Base-by-base conservation (phyloP, 2,329 filamentous ascomycete species). In the Penicillium decumbens region DNA sequence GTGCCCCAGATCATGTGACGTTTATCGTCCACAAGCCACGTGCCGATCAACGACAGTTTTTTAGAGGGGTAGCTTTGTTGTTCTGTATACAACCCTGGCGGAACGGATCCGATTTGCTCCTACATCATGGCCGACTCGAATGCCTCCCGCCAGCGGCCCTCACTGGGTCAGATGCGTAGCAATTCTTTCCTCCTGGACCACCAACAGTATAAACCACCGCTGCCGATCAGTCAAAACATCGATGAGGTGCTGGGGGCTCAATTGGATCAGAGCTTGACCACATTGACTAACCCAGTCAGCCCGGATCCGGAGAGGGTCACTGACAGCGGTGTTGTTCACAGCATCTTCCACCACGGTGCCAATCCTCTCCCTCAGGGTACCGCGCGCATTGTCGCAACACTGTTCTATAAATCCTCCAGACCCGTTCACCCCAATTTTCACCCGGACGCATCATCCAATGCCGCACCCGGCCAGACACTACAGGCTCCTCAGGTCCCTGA, bases 111-210 rank as follows among this genome's bases (percentile, higher is more conserved):
- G 24, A 33, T 28, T 35, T 32, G 25, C 44, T 40, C 23, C 15
- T 10, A 27, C 24, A 23, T 32, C 9, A 71, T 72, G 67, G 60
- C 62, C 43, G 55, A 65, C 9, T 46, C 62, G 41, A 65, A 59
- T 47, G 43, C 60, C 49, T 45, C 65, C 47, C 70, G 70, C 51
- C 65, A 66, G 43, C 70, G 72, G 44, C 74, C 73, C 8, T 68
- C 70, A 27, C 65, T 76, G 44, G 72, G 70, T 40, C 72, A 73
- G 53, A 70, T 76, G 52, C 65, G 66, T 44, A 69, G 72, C 54
- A 69, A 66, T 46, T 75, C 73, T 24, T 73, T 74, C 60, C 70
- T 77, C 32, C 70, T 74, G 37, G 74, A 76, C 51, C 74, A 77
- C 51, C 72, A 76, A 54, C 74, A 77, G 50, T 77, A 77, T 56